These are phyloP conservation scores for Pseudomassariella vexata DNA, from an alignment of 2,329 filamentous ascomycete species.

Conservation along the genomic window DNA sequence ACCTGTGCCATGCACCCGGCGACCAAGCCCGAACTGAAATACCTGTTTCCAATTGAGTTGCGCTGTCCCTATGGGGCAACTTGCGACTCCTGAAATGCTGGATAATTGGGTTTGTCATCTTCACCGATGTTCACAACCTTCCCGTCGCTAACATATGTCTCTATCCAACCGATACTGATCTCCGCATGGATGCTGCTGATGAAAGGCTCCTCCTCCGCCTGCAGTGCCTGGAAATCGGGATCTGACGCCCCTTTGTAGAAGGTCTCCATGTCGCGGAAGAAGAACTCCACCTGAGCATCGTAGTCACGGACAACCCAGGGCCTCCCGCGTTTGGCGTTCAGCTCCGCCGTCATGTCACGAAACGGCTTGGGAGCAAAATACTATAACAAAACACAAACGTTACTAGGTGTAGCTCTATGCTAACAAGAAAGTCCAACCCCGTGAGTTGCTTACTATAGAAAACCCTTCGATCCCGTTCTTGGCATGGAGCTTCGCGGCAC, in stretches of 20 bases:
- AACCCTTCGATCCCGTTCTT: conserved; percentile 5
- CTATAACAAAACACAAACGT: neutral
- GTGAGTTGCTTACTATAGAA: neutral
- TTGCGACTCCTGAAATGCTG: too few species aligned
- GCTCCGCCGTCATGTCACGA: too few species aligned
- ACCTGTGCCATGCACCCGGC: too few species aligned
- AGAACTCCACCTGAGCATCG: conserved; percentile 14
- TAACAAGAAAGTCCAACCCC: too few species aligned
- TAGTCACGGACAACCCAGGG: conserved; percentile 5
- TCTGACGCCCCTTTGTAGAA: conserved; percentile 7
- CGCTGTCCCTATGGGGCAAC: too few species aligned
- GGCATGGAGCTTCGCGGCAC: too few species aligned
- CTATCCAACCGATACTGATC: conserved; percentile 11
- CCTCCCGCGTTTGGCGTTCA: conserved; percentile 3
- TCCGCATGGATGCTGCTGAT: conserved; percentile 7
- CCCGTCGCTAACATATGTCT: too few species aligned
- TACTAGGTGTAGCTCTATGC: too few species aligned
- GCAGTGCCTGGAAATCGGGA: conserved; percentile 13
- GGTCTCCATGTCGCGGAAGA: conserved; percentile 12
- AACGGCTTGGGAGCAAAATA: too few species aligned
- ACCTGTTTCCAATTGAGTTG: too few species aligned
- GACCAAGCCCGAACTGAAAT: too few species aligned
- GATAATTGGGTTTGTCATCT: too few species aligned
- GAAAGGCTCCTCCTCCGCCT: conserved; percentile 12
- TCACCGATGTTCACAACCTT: conserved; percentile 14